Conservation (phyloP, 2,329 filamentous ascomycete species). For the Stemphylium lycopersici region DNA sequence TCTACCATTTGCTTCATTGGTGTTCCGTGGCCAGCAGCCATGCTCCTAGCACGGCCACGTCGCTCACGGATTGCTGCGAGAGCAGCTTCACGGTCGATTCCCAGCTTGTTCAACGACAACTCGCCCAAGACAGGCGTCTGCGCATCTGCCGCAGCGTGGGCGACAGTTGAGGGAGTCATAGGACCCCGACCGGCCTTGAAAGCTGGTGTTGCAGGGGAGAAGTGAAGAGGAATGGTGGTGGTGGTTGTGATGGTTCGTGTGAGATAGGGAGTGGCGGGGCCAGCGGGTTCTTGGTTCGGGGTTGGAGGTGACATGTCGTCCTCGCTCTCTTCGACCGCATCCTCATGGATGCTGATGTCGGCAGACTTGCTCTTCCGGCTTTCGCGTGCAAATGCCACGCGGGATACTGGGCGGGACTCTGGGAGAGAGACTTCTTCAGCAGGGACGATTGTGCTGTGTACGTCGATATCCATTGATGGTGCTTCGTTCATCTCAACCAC, state of each 20-base stretch:
- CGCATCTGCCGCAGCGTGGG: conserved; percentile 39
- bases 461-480: conserved; percentile 33
- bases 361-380: conserved; percentile 21
- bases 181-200: conserved; percentile 32
- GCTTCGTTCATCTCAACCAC: conserved; percentile 29
- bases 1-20: conserved; percentile 65
- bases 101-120: conserved; percentile 42
- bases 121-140: conserved; percentile 42
- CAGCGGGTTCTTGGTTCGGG: conserved; percentile 27
- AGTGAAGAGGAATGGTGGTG: conserved; percentile 56
- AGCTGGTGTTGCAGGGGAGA: conserved; percentile 49
- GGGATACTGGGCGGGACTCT: conserved; percentile 10
- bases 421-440: conserved; percentile 18
- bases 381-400: conserved; percentile 15
- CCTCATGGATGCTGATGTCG: conserved; percentile 40
- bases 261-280: conserved; percentile 41
- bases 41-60: conserved; percentile 72
- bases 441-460: conserved; percentile 24
- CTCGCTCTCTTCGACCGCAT: conserved; percentile 40
- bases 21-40: conserved; percentile 67
- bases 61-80: conserved; percentile 76
- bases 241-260: conserved; percentile 56
- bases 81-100: conserved; percentile 69
- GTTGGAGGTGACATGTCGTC: conserved; percentile 33
- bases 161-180: conserved; percentile 45